Conservation (phyloP, 1,284 basidiomycete genomes). For the Dichomitus squalens region DNA sequence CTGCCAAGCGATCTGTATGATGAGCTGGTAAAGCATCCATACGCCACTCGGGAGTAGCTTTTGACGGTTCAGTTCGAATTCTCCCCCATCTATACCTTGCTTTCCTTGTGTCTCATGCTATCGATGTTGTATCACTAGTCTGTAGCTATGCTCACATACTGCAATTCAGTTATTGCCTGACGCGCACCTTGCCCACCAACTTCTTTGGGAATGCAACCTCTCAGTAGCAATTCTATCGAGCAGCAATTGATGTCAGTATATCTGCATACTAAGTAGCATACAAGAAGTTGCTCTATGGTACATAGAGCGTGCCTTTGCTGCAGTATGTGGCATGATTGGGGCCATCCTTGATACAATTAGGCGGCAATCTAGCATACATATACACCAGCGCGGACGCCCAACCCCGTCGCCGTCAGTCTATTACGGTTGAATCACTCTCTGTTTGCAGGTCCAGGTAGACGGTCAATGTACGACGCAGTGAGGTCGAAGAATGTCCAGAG, state of each 20-base stretch:
- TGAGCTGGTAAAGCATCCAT: slow-evolving; percentile 90
- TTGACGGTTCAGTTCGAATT: neutral
- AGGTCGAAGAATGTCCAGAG: slow-evolving; percentile 85
- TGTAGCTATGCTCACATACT: slow-evolving; percentile 10
- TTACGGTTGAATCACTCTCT: slow-evolving; percentile 2
- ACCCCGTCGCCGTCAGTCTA: slow-evolving; percentile 11
- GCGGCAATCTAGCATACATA: slow-evolving; percentile 13
- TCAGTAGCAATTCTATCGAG: neutral
- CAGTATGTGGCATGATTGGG: neutral
- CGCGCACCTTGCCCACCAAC: neutral
- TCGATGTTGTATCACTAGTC: slow-evolving; percentile 14
- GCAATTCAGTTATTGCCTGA: neutral
- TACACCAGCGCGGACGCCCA: slow-evolving; percentile 14
- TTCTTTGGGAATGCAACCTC: neutral
- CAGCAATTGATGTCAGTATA: neutral
- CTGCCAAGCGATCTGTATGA: slow-evolving; percentile 88
- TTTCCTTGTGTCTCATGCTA: slow-evolving; percentile 5
- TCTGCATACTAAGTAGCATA: neutral
- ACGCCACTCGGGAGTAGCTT: slow-evolving; percentile 39
- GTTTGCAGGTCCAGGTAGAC: slow-evolving; percentile 44
- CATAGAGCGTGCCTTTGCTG: neutral
- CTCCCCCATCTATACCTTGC: neutral
- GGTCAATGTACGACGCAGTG: slow-evolving; percentile 74
- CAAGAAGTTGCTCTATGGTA: neutral
- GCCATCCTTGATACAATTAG: slow-evolving; percentile 9